These are phyloP conservation scores for Fennellomyces sp. DNA, from an alignment of 371 early-diverging fungal species.

Conservation along the genomic window DNA sequence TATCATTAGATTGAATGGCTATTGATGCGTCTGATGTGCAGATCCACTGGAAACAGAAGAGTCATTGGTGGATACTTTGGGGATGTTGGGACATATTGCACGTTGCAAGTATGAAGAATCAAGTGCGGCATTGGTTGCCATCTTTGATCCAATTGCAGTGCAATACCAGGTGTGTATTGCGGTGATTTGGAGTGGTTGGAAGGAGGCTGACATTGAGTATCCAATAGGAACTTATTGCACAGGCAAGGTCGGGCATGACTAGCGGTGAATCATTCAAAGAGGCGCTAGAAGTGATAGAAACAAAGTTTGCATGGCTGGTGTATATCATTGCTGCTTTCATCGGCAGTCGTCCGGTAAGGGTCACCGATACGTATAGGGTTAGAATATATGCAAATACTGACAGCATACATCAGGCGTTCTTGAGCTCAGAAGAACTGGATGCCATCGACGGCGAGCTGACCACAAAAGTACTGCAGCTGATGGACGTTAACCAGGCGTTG, in stretches of 20 bases:
- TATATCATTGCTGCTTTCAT: constrained; percentile 76
- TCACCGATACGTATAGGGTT: background rate
- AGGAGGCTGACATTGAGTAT: background rate
- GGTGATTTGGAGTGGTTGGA: background rate
- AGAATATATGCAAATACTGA: background rate
- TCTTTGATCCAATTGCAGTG: constrained; percentile 68
- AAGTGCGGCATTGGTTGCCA: constrained; percentile 52
- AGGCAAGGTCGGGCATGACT: constrained; percentile 29
- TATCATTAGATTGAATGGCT: background rate
- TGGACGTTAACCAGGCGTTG: constrained; percentile 54
- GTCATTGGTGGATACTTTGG: constrained; percentile 67
- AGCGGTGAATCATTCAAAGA: constrained; percentile 41
- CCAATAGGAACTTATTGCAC: constrained; percentile 33
- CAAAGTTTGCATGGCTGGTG: constrained; percentile 82
- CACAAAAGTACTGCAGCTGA: constrained; percentile 59
- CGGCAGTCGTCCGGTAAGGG: constrained; percentile 65
- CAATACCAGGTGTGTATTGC: constrained; percentile 61
- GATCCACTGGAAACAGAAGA: constrained; percentile 82
- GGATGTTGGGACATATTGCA: constrained; percentile 74
- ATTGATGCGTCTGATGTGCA: constrained; percentile 11
- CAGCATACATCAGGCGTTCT: constrained; percentile 44
- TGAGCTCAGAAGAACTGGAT: constrained; percentile 68
- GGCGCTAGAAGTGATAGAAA: constrained; percentile 58
- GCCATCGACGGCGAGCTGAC: constrained; percentile 68
- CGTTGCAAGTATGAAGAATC: constrained; percentile 75